phyloP scores from a whole-genome alignment of 179 eudicot genomes.

The Gypsophila paniculata region DNA sequence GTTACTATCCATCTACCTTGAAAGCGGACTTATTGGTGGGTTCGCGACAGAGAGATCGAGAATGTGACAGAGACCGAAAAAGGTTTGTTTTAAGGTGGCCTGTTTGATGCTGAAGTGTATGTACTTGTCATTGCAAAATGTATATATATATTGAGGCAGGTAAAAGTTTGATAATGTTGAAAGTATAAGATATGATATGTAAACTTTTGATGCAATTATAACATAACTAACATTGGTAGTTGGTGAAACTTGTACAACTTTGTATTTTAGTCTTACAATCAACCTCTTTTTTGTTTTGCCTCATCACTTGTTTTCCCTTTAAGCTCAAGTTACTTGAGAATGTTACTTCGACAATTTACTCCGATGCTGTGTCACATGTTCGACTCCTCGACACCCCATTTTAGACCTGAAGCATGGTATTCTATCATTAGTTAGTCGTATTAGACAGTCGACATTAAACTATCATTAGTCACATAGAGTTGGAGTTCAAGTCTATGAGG shows the following conservation, averaged over 20 bases:
- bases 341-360: neutral
- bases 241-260: conserved; percentile 43
- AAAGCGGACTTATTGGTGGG: neutral
- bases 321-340: conserved; percentile 42
- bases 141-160: conserved; percentile 24
- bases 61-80: conserved; percentile 5
- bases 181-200: conserved; percentile 24
- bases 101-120: conserved; percentile 6
- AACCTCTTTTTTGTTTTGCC: conserved; percentile 29
- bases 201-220: conserved; percentile 38
- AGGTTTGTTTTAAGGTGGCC: neutral
- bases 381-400: too few species aligned
- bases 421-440: too few species aligned
- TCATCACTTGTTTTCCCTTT: conserved; percentile 33
- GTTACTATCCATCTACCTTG: conserved; percentile 41
- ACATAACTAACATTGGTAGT: conserved; percentile 24
- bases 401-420: too few species aligned
- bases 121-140: neutral
- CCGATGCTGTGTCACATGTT: too few species aligned
- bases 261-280: conserved; percentile 46
- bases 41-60: neutral
- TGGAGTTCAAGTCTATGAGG: too few species aligned
- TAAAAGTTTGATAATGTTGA: conserved; percentile 21
- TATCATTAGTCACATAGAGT: too few species aligned
- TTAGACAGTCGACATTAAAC: too few species aligned